Percentiles rank a stretch among this genome's conserved stretches.
phyloP scores from a whole-genome alignment of 805 yeast genomes.

The Saturnispora quitensis region DNA sequence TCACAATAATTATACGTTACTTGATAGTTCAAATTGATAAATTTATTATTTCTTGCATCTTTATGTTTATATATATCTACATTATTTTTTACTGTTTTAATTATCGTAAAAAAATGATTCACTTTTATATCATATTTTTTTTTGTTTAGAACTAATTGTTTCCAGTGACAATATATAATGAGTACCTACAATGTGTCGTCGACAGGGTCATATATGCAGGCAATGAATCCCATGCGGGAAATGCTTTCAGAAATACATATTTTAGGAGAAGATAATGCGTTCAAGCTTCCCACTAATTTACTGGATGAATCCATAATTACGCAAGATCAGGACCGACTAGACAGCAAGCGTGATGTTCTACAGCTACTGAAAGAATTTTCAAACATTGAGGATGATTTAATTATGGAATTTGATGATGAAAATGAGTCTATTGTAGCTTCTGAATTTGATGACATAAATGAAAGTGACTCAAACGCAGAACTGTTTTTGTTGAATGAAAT shows the following conservation, averaged over 20 bases:
- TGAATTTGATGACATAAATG: slow-evolving; percentile 2
- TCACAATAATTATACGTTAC: neutral
- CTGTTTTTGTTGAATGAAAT: slow-evolving; percentile 16
- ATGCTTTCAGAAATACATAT: slow-evolving; percentile 29
- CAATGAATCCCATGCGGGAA: slow-evolving; percentile 64
- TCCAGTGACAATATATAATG: slow-evolving; percentile 24
- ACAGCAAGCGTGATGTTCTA: slow-evolving; percentile 17
- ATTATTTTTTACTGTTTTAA: neutral
- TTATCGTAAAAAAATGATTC: neutral
- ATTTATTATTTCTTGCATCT: neutral
- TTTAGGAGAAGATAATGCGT: slow-evolving; percentile 16
- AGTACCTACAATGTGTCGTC: slow-evolving; percentile 50
- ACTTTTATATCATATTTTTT: neutral
- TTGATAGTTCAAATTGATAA: neutral
- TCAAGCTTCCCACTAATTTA: slow-evolving; percentile 25
- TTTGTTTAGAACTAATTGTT: neutral
- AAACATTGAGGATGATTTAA: slow-evolving; percentile 19
- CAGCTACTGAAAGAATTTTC: slow-evolving; percentile 27
- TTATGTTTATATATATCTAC: neutral
- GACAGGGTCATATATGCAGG: slow-evolving; percentile 68
- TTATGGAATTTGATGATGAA: slow-evolving; percentile 12
- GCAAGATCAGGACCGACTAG: slow-evolving; percentile 18
- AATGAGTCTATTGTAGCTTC: slow-evolving; percentile 2
- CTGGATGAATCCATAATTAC: slow-evolving; percentile 22
- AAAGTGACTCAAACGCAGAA: slow-evolving; percentile 1